Conservation (phyloP, 1,284 basidiomycete genomes). For the Rhodotorula sp. region DNA sequence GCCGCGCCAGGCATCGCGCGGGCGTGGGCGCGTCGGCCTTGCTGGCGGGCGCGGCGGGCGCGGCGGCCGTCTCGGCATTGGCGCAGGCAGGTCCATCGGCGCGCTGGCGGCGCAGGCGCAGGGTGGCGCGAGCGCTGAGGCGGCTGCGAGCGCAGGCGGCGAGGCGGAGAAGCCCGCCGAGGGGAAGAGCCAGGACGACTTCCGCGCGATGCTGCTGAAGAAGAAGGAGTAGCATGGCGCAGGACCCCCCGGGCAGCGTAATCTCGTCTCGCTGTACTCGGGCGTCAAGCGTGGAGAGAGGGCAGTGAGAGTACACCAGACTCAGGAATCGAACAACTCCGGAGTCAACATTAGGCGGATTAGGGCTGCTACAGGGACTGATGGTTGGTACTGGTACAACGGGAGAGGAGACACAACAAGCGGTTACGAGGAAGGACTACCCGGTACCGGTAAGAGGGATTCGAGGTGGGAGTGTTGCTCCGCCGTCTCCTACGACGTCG, state of each 20-base stretch:
- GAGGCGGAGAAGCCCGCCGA: not conserved
- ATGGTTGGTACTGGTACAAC: not conserved
- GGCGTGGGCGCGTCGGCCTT: slow-evolving; percentile 31
- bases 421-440: too few species aligned
- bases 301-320: not conserved
- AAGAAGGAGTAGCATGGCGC: slow-evolving; percentile 13
- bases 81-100: slow-evolving; percentile 1
- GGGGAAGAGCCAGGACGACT: slow-evolving; percentile 35
- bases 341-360: too few species aligned
- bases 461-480: too few species aligned
- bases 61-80: slow-evolving; percentile 22
- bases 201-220: slow-evolving; percentile 35
- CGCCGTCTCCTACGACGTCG: too few species aligned
- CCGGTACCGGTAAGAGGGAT: too few species aligned
- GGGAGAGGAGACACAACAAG: too few species aligned
- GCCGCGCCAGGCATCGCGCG: slow-evolving; percentile 30
- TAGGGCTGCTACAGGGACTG: not conserved
- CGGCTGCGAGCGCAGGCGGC: not conserved
- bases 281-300: not conserved
- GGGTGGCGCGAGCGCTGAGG: not conserved
- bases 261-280: not conserved
- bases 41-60: slow-evolving; percentile 23
- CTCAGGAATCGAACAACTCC: not conserved
- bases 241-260: not conserved
- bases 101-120: not conserved